Base-by-base conservation (phyloP, 129 eudicot genomes). In the Smallanthus sonchifolius region DNA sequence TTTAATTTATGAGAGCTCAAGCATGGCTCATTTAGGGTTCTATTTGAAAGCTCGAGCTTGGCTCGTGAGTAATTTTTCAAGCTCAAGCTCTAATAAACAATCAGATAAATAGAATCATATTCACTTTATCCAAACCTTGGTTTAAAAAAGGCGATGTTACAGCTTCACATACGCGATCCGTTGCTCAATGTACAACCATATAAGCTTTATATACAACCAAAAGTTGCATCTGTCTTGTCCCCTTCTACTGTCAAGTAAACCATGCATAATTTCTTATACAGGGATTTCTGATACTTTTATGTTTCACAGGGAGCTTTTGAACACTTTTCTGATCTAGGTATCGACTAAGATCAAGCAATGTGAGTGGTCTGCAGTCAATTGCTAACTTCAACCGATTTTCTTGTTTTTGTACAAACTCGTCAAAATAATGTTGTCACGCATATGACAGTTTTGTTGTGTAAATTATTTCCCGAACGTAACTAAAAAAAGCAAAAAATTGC, bases 241-340 rank as follows among this genome's bases (percentile, higher is more conserved):
- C 30, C 30, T 24, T 24, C 30, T 24, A 24, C 30, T 24, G 1
- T 24, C 30, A 24, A 24, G 30, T 24, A 24, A 24, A 24, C 30
- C 30, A 24, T 24, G 30, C 30, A 7, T 4, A 38, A 38, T 42
- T 42, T n/a, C 6, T 3, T 65, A 30, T 65, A 30, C 7, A 37
- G 15, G 39, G 5, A 38, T 39, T 61, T 43, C 35, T 64, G 32
- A 34, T 24, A 9, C 62, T 77, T 76, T 54, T 24, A 44, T 62
- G 64, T 67, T 76, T 42, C 10, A 28, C 93, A 92, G 97, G 96
- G 83, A 42, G 85, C 86, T 38, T 82, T 85, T 69, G 97, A 89
- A 77, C 88, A 87, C 10, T 89, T 89, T 39, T 85, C 93, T 30
- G 83, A 82, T 77, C 79, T 92, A 91, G 97, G 97, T 56, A 87